phyloP scores from a whole-genome alignment of 2,329 filamentous ascomycete species.

The Nemania sp. region DNA sequence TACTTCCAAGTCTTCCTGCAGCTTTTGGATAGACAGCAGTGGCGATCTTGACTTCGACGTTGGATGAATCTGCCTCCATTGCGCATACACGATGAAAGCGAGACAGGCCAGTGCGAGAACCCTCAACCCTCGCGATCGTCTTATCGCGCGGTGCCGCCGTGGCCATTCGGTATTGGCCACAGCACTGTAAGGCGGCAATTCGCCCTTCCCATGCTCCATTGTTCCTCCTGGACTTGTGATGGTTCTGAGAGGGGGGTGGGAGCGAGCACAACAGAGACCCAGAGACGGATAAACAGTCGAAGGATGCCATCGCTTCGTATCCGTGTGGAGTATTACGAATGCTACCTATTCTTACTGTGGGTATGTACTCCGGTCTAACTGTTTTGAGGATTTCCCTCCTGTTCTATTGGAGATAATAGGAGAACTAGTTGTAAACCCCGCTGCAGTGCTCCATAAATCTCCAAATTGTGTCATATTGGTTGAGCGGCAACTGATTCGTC shows the following conservation, averaged over 20 bases:
- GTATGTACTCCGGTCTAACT: not conserved
- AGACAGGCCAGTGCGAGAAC: slow-evolving; percentile 52
- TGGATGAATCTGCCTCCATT: slow-evolving; percentile 50
- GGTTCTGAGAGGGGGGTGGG: not conserved
- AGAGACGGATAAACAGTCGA: not conserved
- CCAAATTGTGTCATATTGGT: slow-evolving; percentile 18
- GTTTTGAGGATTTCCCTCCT: not conserved
- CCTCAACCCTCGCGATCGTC: slow-evolving; percentile 51
- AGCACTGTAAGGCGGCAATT: slow-evolving; percentile 52
- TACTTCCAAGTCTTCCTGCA: slow-evolving; percentile 58
- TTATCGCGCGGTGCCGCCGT: slow-evolving; percentile 40
- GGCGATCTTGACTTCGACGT: slow-evolving; percentile 25
- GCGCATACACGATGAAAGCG: slow-evolving; percentile 55
- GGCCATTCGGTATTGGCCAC: slow-evolving; percentile 37
- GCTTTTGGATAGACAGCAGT: slow-evolving; percentile 54
- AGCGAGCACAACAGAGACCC: not conserved
- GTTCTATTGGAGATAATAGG: slow-evolving; percentile 17
- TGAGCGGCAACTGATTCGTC: not conserved
- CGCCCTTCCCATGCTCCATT: slow-evolving; percentile 47
- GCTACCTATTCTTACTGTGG: not conserved
- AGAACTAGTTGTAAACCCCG: not conserved
- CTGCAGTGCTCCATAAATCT: not conserved
- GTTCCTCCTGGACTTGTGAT: not conserved
- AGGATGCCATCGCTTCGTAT: not conserved
- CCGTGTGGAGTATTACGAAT: not conserved